Evolutionary conservation across 2,329 filamentous ascomycete genomes (phyloP), one percentile per base, ranked within the genome.

Genomic region (Cytospora piceae): DNA sequence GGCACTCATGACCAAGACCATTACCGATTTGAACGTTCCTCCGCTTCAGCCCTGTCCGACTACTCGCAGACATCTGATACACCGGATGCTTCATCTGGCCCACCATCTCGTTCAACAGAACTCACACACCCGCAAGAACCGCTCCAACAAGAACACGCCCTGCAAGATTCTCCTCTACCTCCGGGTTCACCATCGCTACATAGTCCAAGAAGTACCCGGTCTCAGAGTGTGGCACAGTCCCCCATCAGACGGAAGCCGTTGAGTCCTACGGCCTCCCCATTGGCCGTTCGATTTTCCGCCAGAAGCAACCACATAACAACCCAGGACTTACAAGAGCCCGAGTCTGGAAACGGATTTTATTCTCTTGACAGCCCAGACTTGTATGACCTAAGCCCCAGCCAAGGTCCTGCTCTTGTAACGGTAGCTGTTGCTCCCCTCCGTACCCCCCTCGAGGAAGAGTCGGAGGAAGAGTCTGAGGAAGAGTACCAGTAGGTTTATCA

Each of bases 161-260:
- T 51, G 49, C 51, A 60, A 58, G 32, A 39, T 39, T 58, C 61
- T 32, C 49, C 63, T 31, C 59, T 56, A 42, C 66, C 63, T 49
- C 58, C 61, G 51, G 29, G 61, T 20, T 37, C 61, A 46, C 56
- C 64, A 17, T 34, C 71, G 22, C 68, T 73, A 32, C 73, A 73
- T 59, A 74, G 71, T 60, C 70, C 73, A 14, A 72, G 74, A 59
- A 71, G 66, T 67, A 70, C 70, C 64, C 74, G 72, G 69, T 75
- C 72, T 59, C 72, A 70, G 62, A 74, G 72, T 66, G 71, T 74
- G 66, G 74, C 73, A 73, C 68, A 53, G 53, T 65, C 71, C 52
- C 74, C 78, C 68, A 84, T 89, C 76, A 83, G 83, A 73, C 82
- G 87, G 68, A 89, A 89, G 77, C 87, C 87, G 63, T 74, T 89